These are phyloP conservation scores for Neofusicoccum laricinum DNA, from an alignment of 2,329 filamentous ascomycete species.

Conservation along the genomic window DNA sequence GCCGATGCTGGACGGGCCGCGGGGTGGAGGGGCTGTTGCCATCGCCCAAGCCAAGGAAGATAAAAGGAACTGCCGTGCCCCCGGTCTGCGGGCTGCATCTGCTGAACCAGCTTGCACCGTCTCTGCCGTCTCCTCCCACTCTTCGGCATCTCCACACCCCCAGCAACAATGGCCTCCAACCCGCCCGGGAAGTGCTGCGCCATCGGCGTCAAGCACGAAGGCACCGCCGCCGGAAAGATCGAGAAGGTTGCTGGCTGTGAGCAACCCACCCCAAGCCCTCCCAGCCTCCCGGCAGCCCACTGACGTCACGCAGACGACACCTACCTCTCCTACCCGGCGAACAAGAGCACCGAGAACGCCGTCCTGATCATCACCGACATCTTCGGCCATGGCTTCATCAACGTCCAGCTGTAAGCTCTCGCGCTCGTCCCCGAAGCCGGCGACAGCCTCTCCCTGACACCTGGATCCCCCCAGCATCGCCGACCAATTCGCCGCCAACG, in stretches of 20 bases:
- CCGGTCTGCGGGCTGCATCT: neutral
- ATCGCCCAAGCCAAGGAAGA: neutral
- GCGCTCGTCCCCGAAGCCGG: neutral
- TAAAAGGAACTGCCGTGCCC: neutral
- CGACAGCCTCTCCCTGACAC: neutral
- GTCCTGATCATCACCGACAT: slow-evolving; percentile 59
- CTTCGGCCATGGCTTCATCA: slow-evolving; percentile 55
- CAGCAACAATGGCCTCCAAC: slow-evolving; percentile 48
- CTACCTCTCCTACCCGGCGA: slow-evolving; percentile 55
- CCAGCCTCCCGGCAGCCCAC: neutral
- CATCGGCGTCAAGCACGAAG: slow-evolving; percentile 52
- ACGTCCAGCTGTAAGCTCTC: slow-evolving; percentile 41
- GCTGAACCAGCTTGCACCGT: neutral
- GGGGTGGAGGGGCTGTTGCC: neutral
- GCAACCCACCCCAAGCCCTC: slow-evolving; percentile 16
- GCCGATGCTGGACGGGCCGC: neutral
- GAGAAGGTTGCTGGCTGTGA: slow-evolving; percentile 47
- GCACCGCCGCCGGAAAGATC: slow-evolving; percentile 46
- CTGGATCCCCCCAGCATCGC: slow-evolving; percentile 49
- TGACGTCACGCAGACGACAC: slow-evolving; percentile 44
- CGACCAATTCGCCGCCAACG: slow-evolving; percentile 71
- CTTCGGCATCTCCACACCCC: neutral
- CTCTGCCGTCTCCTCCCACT: neutral
- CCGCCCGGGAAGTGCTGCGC: slow-evolving; percentile 49
- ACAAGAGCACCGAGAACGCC: slow-evolving; percentile 53